Conservation (phyloP, 768 basidiomycete genomes). For the Rhodotorula diobovata region DNA sequence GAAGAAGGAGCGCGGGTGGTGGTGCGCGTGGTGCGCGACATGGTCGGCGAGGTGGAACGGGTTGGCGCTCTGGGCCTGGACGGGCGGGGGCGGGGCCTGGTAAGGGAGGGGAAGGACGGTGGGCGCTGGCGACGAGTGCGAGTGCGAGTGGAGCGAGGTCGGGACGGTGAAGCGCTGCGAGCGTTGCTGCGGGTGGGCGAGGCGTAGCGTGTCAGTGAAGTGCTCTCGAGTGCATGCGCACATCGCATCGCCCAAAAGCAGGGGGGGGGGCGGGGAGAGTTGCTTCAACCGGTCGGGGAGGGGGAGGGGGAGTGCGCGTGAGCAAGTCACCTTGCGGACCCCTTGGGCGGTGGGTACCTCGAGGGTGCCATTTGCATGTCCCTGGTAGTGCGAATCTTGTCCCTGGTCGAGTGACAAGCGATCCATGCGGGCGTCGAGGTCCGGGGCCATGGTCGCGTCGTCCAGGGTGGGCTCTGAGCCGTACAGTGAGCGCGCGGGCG, state of each 20-base stretch:
- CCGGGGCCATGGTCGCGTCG: neutral
- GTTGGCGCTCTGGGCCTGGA: conserved; percentile 9
- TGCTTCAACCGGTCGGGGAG: no score
- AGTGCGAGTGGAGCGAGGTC: neutral
- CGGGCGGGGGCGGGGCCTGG: conserved; percentile 20
- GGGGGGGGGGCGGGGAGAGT: no score
- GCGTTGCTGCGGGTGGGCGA: conserved; percentile 30
- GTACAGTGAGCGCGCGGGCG: no score
- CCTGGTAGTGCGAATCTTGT: no score
- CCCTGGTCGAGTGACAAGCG: neutral
- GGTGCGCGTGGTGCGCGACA: neutral
- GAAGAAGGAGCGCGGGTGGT: neutral
- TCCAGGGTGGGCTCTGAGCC: neutral
- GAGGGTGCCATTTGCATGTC: no score
- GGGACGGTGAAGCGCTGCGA: conserved; percentile 41
- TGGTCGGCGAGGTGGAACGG: neutral
- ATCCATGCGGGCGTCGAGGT: neutral
- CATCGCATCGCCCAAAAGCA: no score
- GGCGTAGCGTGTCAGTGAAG: no score
- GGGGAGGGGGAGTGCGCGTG: neutral
- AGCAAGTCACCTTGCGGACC: neutral
- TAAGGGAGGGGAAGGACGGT: conserved; percentile 4
- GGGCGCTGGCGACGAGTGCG: neutral
- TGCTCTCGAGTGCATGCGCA: no score
- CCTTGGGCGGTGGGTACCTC: neutral